Base-by-base conservation (phyloP, 2,329 filamentous ascomycete genomes). In the Penicillium nordicum region DNA sequence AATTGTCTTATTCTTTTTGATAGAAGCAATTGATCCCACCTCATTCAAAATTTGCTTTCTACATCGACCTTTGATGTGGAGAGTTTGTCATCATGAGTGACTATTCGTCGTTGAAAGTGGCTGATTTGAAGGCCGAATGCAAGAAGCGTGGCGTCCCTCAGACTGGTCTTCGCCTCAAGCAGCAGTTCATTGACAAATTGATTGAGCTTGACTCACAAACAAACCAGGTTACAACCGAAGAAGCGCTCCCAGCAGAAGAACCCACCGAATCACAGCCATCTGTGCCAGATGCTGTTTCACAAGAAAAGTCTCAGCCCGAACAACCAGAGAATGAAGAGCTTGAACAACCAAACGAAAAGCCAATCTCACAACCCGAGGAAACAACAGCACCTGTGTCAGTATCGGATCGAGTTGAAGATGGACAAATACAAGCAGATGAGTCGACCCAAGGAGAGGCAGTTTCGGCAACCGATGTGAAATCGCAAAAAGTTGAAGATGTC, bases 91-190 rank as follows among this genome's bases (percentile, higher is more conserved):
- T 40, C 34, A 83, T 82, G 81, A 74, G 76, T 58, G 80, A 83
- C 63, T 84, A 80, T 70, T 78, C 70, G 53, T 80, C 79, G 73
- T 81, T 87, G 67, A 92, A 89, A 75, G 89, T 93, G 60, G 79
- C 86, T 34, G 88, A 92, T 67, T 81, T 93, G 57, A 88, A 87
- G 73, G 84, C 84, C 23, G 88, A 92, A 77, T 80, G 92, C 41
- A 91, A 89, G 74, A 80, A 79, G 57, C 84, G 88, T 61, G 85
- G 86, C n/a, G 82, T 92, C 38, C 78, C 85, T 6, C 82, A 85
- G 59, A 83, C 83, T 25, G 89, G 89, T 9, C 80, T 91, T 50
- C 89, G 92, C 70, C 81, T 85, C 25, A 88, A 88, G 57, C 82
- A 78, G 49, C 72, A 79, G 29, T 74, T 92, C 45, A 80, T 92